Evolutionary conservation across 1,139 yeast species (phyloP).

Genomic region (Martiniozyma asiatica): DNA sequence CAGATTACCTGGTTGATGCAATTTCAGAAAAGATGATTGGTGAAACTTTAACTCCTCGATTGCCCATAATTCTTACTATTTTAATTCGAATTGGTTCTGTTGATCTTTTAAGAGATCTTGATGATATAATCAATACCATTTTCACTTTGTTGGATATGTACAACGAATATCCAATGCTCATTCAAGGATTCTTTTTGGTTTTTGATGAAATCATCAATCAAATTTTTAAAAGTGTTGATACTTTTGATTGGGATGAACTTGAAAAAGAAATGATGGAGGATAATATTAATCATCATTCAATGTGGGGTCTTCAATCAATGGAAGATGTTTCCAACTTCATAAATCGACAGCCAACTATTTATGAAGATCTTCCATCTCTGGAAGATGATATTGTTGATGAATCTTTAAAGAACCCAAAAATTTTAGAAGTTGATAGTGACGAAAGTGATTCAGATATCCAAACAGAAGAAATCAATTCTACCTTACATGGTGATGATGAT

Average conservation of each 20-base stretch:
- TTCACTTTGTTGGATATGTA: conserved; percentile 71
- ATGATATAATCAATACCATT: conserved; percentile 58
- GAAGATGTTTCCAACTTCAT: conserved; percentile 31
- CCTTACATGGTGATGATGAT: conserved; percentile 4
- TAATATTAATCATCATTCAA: conserved; percentile 26
- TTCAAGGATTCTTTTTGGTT: conserved; percentile 64
- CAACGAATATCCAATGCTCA: conserved; percentile 66
- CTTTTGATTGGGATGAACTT: conserved; percentile 15
- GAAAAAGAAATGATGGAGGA: conserved; percentile 14
- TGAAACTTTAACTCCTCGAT: conserved; percentile 59
- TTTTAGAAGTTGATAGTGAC: conserved; percentile 26
- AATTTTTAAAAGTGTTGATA: conserved; percentile 29
- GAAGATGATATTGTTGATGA: conserved; percentile 19
- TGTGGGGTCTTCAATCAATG: conserved; percentile 42
- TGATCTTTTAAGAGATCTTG: conserved; percentile 50
- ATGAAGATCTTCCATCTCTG: conserved; percentile 22
- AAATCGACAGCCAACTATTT: conserved; percentile 21
- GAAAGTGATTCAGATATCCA: conserved; percentile 31
- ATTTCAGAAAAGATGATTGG: conserved; percentile 57
- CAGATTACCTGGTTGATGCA: conserved; percentile 72
- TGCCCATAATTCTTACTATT: conserved; percentile 58
- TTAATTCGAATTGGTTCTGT: conserved; percentile 61
- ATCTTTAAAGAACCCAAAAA: conserved; percentile 12
- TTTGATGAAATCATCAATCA: conserved; percentile 55
- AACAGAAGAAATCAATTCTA: conserved; percentile 12